Evolutionary conservation across 805 yeast genomes (phyloP), one percentile per base, ranked within the genome.

Genomic region (Saturnispora hagleri): DNA sequence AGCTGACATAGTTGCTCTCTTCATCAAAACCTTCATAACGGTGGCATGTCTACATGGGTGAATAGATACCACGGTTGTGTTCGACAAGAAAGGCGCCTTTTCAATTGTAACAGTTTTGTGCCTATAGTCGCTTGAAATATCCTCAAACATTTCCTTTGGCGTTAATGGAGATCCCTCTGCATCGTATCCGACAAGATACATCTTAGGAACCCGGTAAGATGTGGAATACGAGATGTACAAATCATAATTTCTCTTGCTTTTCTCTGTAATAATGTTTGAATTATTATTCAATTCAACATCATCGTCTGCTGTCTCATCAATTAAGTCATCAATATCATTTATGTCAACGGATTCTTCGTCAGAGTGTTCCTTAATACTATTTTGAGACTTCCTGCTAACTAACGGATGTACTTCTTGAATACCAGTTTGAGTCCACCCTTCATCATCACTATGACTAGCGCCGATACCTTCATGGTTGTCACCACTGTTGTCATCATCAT

Each of bases 81-180:
- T 80, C 46, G 77, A 80, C 49, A 82, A 75, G 60, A 89, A 89
- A 12, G 99, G 98, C 5, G 96, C 83, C 56, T 80, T 81, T 67
- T 93, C 99, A 53, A 93, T 91, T 0, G 99, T 93, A 20, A 91
- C 99, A 1, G 99, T 93, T 69, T 93, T 93, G 61, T 91, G 89
- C 62, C 91, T 81, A 68, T 93, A 93, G 64, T 93, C 99, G 38
- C 84, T 78, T 2, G 90, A 79, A 45, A 93, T 89, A 67, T 93
- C 99, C 63, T 91, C 95, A 69, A 90, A 89, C 98, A 93, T 93
- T 61, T 86, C 84, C 34, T 81, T 75, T 1, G 98, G 97, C 33
- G 86, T 73, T 40, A 93, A 71, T 2, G 98, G 99, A 15, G 82
- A 75, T 0, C 99, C 98, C 55, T 85, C 80, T 10, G 82, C 74